phyloP scores from a whole-genome alignment of 164 flowering plant genomes.

The Tinospora cordifolia region DNA sequence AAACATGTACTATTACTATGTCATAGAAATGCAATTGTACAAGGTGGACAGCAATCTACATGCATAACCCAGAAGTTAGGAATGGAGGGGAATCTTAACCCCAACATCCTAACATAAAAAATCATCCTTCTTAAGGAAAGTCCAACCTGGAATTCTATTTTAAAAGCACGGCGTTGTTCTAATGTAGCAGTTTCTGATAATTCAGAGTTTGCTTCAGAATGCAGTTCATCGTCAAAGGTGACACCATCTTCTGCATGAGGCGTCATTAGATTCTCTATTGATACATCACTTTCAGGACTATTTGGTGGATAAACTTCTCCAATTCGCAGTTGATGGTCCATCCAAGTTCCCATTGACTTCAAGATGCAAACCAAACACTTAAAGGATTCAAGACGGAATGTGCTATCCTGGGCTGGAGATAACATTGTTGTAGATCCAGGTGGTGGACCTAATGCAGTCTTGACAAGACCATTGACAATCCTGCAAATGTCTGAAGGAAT shows the following conservation, averaged over 20 bases:
- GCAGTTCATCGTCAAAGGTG: conserved; percentile 58
- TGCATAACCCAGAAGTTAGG: neutral
- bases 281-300: conserved; percentile 40
- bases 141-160: conserved; percentile 80
- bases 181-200: conserved; percentile 71
- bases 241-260: conserved; percentile 60
- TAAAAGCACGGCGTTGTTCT: conserved; percentile 92
- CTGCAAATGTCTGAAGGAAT: conserved; percentile 95
- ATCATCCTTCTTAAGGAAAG: conserved; percentile 6
- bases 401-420: conserved; percentile 78
- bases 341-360: conserved; percentile 90
- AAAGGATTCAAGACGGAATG: conserved; percentile 88
- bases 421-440: conserved; percentile 83
- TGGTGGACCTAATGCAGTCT: conserved; percentile 97
- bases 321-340: conserved; percentile 81
- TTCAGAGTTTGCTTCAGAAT: conserved; percentile 62
- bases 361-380: conserved; percentile 82
- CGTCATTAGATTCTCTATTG: conserved; percentile 38
- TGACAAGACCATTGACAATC: conserved; percentile 93
- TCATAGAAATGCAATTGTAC: neutral
- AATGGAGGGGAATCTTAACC: neutral
- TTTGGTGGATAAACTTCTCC: conserved; percentile 42
- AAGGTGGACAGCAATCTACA: neutral
- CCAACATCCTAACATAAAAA: neutral
- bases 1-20: neutral